Base-by-base conservation (phyloP, 495 filamentous ascomycete species). In the Penicillium longicatenatum region DNA sequence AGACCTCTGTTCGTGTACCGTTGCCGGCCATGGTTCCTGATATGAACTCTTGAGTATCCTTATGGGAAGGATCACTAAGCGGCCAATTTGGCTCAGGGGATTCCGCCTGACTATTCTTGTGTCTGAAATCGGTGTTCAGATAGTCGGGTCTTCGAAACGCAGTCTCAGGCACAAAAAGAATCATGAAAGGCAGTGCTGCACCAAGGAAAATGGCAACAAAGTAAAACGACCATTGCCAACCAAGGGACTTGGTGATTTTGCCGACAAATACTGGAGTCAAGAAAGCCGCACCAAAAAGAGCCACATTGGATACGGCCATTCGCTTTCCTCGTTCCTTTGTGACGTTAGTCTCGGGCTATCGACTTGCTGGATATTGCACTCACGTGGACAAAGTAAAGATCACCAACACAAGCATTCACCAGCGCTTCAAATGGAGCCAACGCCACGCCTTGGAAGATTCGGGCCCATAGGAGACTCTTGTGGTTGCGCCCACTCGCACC, bases 261-360 rank as follows among this genome's bases (percentile, higher is more conserved):
- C 93, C 93, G 2, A 92, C 91, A 10, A 93, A 71, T 26, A 96
- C 90, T 0, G 92, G 93, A 0, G 93, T 96, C 67, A 96, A 88
- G 65, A 97, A 97, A 4, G 93, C 91, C 6, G 92, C 91, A 1
- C 93, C 93, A 68, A 95, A 97, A 10, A 96, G 79, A 4, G 92
- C 86, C 49, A 97, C 82, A 69, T 96, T 97, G 11, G 88, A 87
- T 30, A 95, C 76, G 10, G 93, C 93, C 92, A 97, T 97, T 46
- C 92, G 83, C 66, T 86, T 90, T 22, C 92, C 93, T 31, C 91
- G 81, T 79, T 93, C 78, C 84, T 91, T 56, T 43, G 61, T 45
- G 4, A 17, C 24, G 56, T 58, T 53, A 69, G 54, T 44, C 21
- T 54, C 17, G 8, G 17, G 7, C 29, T 14, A 17, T 11, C 12